phyloP scores from a whole-genome alignment of 371 early-diverging fungal genomes.

The Mortierella sp. region DNA sequence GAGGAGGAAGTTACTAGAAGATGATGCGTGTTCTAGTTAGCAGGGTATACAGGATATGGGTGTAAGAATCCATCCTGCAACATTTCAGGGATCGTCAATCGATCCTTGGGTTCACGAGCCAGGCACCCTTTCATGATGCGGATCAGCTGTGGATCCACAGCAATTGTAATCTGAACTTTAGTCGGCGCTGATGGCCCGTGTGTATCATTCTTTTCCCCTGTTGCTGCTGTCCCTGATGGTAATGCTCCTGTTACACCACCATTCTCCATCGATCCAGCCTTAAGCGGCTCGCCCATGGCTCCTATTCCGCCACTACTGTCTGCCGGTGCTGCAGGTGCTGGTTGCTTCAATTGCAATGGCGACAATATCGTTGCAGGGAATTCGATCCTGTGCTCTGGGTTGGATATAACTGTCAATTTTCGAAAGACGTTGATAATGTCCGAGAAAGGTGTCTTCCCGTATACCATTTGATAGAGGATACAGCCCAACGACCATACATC shows the following conservation, averaged over 20 bases:
- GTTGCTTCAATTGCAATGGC: constrained; percentile 19
- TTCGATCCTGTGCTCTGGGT: constrained; percentile 68
- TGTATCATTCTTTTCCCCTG: background rate
- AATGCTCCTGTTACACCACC: background rate
- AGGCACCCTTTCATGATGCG: constrained; percentile 76
- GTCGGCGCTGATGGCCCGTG: background rate
- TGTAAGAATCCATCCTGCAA: constrained; percentile 73
- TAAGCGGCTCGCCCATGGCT: background rate
- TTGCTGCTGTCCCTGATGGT: background rate
- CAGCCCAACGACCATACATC: constrained; percentile 99
- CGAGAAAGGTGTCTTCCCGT: constrained; percentile 90
- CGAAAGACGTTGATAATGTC: constrained; percentile 67
- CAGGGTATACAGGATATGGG: too few relatives aligned
- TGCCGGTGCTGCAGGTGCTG: constrained; percentile 2
- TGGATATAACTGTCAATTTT: constrained; percentile 78
- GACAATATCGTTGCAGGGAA: constrained; percentile 62
- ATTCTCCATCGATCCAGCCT: background rate
- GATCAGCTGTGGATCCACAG: constrained; percentile 58
- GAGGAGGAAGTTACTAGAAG: too few relatives aligned
- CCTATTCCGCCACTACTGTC: background rate
- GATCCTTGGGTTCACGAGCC: constrained; percentile 69
- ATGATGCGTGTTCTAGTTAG: too few relatives aligned
- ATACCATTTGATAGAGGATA: constrained; percentile 97
- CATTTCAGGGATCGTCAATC: constrained; percentile 79
- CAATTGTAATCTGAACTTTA: constrained; percentile 23